Base-by-base conservation (phyloP, 2,329 filamentous ascomycete genomes). In the Pleurostoma richardsiae region DNA sequence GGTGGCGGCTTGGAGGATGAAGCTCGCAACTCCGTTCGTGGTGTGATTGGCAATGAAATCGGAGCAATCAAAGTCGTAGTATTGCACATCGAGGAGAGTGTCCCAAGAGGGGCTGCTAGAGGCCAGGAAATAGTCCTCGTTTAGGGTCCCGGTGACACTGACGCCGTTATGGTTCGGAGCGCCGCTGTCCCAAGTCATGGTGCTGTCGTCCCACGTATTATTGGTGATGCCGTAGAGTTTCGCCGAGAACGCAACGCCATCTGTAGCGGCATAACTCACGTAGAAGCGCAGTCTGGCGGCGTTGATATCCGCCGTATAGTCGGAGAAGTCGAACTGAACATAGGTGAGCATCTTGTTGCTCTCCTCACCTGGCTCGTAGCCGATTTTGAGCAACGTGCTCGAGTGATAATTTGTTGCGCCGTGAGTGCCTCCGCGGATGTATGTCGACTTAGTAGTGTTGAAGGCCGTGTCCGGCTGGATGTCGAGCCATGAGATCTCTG, bases 21-120 rank as follows among this genome's bases (percentile, higher is more conserved):
- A 48, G 28, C 19, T 48, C 6, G 45, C 45, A 6, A 44, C 29
- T 29, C 30, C 39, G 19, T 30, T 33, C n/a, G 29, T 29, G 41
- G 41, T 44, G 29, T 48, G 33, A 30, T 48, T 48, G 10, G 5
- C 39, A 27, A 48, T 36, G 41, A 48, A 48, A 27, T 48, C 45
- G 19, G 45, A 28, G 10, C 36, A 41, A 39, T 48, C 45, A 40
- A 48, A 48, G 29, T 48, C 45, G 33, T 48, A 48, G 28, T 28
- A 48, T 28, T 31, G 10, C 5, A 11, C 26, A n/a, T 19, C n/a
- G 5, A 28, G 29, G 28, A 48, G 42, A 30, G 30, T 5, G 26
- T 48, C 45, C 45, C 41, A 48, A 19, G 42, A 39, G 19, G 42
- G 45, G 26, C 45, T 48, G 7, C 19, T 26, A 26, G 45, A 48